These are phyloP conservation scores for Rhododendron mucronatum DNA, from an alignment of 148 eudicot genomes.

Conservation along the genomic window DNA sequence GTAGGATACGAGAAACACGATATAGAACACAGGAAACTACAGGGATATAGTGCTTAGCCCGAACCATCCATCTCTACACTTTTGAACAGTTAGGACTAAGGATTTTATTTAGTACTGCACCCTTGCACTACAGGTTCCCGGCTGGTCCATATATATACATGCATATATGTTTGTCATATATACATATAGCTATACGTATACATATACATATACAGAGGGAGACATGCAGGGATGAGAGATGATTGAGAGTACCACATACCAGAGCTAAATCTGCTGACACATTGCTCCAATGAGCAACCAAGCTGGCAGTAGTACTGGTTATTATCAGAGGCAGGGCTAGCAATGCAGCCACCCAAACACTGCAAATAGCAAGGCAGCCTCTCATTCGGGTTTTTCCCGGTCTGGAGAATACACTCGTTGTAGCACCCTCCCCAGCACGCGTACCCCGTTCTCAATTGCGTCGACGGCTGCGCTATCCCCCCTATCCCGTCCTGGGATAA, in stretches of 20 bases:
- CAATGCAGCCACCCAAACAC: conserved; percentile 19
- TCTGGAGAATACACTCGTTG: conserved; percentile 22
- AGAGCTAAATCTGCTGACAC: neutral
- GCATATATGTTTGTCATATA: neutral
- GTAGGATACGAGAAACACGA: too few relatives aligned
- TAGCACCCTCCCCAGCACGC: conserved; percentile 37
- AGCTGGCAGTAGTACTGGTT: conserved; percentile 23
- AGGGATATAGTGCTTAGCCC: too few relatives aligned
- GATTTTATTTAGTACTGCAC: too few relatives aligned
- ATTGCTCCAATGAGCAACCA: conserved; percentile 23
- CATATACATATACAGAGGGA: neutral
- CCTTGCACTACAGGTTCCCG: too few relatives aligned
- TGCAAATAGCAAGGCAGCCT: conserved; percentile 14
- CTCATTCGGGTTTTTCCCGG: neutral
- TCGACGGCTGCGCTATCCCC: neutral
- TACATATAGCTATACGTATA: too few relatives aligned
- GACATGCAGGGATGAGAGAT: neutral
- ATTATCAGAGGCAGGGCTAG: neutral
- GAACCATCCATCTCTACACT: too few relatives aligned
- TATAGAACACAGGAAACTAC: too few relatives aligned
- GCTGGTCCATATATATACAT: too few relatives aligned
- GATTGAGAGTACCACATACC: neutral
- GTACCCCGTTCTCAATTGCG: neutral
- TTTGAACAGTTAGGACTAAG: too few relatives aligned
- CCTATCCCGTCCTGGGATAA: neutral